phyloP scores from a whole-genome alignment of 495 filamentous ascomycete genomes.

The Clohesyomyces aquaticus region DNA sequence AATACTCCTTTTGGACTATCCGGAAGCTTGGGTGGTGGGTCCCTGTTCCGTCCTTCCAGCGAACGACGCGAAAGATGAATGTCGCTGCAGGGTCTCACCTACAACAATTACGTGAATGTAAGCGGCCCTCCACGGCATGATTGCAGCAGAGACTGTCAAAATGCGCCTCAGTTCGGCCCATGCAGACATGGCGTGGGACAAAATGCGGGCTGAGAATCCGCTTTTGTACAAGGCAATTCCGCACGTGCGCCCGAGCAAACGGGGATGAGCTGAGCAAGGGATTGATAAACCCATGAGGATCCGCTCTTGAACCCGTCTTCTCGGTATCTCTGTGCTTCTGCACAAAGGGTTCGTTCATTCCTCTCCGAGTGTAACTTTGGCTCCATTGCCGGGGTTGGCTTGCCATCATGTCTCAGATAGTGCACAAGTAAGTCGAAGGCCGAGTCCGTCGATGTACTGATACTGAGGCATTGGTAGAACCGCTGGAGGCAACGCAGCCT shows the following conservation, averaged over 20 bases:
- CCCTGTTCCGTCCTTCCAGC: neutral
- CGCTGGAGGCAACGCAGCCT: slow-evolving; percentile 29
- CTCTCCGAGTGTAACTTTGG: neutral
- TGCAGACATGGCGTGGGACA: no score
- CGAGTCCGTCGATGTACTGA: no score
- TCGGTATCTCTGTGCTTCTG: neutral
- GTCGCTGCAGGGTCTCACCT: neutral
- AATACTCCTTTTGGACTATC: neutral
- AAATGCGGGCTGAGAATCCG: neutral
- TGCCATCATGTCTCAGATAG: slow-evolving; percentile 3
- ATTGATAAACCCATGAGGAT: slow-evolving; percentile 2
- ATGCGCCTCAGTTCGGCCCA: no score
- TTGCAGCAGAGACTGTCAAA: neutral
- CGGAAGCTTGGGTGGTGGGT: neutral
- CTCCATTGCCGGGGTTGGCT: neutral
- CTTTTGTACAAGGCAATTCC: neutral
- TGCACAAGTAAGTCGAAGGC: neutral
- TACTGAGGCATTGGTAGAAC: slow-evolving; percentile 8
- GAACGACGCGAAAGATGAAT: neutral
- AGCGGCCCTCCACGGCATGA: neutral
- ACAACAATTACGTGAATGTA: neutral
- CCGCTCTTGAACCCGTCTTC: neutral
- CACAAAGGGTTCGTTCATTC: neutral
- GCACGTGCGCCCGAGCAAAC: neutral
- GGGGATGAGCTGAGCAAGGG: neutral